phyloP scores from a whole-genome alignment of 1,139 yeast genomes.

The Sugiyamaella sp. region DNA sequence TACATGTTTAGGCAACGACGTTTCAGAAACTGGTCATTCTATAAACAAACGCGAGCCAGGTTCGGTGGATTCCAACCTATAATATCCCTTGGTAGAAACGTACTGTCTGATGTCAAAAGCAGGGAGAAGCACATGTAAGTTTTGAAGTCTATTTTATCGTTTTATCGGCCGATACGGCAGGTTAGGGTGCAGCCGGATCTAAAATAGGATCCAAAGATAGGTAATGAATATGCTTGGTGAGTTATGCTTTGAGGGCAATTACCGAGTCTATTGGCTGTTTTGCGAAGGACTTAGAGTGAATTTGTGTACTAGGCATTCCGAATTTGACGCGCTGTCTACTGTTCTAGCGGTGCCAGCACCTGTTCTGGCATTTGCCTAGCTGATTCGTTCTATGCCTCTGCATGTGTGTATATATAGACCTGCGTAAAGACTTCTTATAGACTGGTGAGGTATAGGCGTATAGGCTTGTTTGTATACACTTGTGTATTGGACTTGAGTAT shows the following conservation, averaged over 20 bases:
- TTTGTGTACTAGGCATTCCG: not conserved
- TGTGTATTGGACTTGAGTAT: too few relatives aligned
- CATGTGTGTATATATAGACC: not conserved
- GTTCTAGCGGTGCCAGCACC: not conserved
- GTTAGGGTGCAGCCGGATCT: not conserved
- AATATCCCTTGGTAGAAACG: too few relatives aligned
- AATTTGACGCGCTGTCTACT: not conserved
- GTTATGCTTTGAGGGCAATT: not conserved
- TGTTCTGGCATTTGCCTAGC: not conserved
- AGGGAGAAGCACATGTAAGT: not conserved
- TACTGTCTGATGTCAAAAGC: too few relatives aligned
- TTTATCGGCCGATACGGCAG: slow-evolving; percentile 1
- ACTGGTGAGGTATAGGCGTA: not conserved
- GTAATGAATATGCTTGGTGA: not conserved
- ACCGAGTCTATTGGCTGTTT: not conserved
- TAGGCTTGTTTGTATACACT: too few relatives aligned
- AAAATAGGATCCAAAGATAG: not conserved
- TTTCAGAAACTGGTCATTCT: too few relatives aligned
- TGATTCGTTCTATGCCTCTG: not conserved
- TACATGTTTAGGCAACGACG: too few relatives aligned
- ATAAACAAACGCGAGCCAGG: too few relatives aligned
- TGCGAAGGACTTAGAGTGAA: not conserved
- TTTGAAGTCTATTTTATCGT: not conserved
- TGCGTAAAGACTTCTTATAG: too few relatives aligned
- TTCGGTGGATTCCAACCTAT: too few relatives aligned